These are phyloP conservation scores for Camellia oleifera DNA, from an alignment of 179 eudicot species.

Conservation along the genomic window DNA sequence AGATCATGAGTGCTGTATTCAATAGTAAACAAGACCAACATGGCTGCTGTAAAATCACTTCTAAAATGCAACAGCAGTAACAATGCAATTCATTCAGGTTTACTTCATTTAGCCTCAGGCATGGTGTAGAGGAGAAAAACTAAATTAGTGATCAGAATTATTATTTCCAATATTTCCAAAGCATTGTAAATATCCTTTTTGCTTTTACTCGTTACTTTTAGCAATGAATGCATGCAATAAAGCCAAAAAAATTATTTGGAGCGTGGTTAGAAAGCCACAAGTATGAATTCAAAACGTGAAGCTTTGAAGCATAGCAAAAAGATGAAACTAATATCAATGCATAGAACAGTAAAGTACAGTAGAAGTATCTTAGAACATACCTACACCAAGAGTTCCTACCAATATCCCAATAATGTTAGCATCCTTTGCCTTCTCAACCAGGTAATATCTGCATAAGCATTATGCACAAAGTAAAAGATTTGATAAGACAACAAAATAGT, in stretches of 20 bases:
- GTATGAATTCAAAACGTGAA: no score
- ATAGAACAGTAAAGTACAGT: neutral
- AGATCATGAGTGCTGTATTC: neutral
- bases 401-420: conserved; percentile 88
- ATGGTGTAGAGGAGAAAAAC: no score
- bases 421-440: conserved; percentile 98
- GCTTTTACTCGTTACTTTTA: no score
- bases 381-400: conserved; percentile 99
- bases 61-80: neutral
- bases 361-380: conserved; percentile 32
- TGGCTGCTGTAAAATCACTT: neutral
- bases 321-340: neutral
- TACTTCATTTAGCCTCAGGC: neutral
- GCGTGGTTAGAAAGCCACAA: no score
- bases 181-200: neutral
- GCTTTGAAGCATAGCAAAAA: no score
- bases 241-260: no score
- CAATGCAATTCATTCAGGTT: neutral
- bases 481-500: no score
- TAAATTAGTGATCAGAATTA: no score
- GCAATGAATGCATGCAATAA: no score
- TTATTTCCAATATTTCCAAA: neutral
- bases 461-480: conserved; percentile 6
- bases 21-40: neutral
- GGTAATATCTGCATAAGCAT: conserved; percentile 68